Conservation (phyloP, 768 basidiomycete species). For the Agrocybe praecox region DNA sequence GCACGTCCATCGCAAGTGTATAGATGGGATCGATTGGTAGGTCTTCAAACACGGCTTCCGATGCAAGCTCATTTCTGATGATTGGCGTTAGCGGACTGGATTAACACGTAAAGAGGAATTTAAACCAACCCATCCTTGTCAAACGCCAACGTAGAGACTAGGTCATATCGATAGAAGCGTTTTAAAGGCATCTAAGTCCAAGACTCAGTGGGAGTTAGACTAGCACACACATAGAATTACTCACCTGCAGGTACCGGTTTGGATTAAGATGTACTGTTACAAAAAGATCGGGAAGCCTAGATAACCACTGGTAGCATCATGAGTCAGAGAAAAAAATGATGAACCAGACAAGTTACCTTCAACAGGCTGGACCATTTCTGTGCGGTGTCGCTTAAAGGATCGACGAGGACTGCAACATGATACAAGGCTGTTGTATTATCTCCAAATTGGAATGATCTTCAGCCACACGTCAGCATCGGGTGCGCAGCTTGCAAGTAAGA, state of each 20-base stretch:
- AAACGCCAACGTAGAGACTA: constrained; percentile 59
- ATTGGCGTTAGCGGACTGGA: not conserved
- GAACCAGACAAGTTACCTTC: constrained; percentile 43
- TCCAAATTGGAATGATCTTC: constrained; percentile 71
- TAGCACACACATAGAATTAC: constrained; percentile 11
- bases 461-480: not conserved
- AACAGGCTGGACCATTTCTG: constrained; percentile 87
- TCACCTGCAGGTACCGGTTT: constrained; percentile 63
- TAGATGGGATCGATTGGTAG: constrained; percentile 89
- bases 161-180: constrained; percentile 86
- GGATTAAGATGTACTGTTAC: constrained; percentile 86
- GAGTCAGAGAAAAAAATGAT: not conserved
- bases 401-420: constrained; percentile 73
- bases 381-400: constrained; percentile 83
- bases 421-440: constrained; percentile 66
- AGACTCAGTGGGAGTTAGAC: not conserved
- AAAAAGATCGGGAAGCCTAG: constrained; percentile 62
- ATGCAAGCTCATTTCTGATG: constrained; percentile 56
- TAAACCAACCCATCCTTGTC: constrained; percentile 67
- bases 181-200: constrained; percentile 78
- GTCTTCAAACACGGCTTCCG: constrained; percentile 63
- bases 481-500: constrained; percentile 1
- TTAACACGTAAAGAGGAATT: not conserved
- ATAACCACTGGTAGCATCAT: constrained; percentile 52
- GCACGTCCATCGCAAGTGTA: constrained; percentile 92